Percentiles rank a stretch among this genome's conserved stretches.
phyloP scores from a whole-genome alignment of 108 stramenopile genomes.

The Asterionellopsis glacialis region DNA sequence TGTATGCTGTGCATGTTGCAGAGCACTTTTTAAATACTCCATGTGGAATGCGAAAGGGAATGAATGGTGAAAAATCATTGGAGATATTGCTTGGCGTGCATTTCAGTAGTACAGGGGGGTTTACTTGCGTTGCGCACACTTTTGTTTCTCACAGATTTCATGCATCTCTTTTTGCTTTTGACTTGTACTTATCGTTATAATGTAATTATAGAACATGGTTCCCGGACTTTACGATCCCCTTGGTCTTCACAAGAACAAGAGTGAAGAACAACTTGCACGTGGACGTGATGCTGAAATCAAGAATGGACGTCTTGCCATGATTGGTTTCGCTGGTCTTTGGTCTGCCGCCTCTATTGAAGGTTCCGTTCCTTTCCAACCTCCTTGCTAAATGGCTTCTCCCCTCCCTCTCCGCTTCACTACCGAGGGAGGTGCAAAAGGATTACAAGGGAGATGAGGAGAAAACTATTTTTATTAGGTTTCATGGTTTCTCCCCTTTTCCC shows the following conservation, averaged over 20 bases:
- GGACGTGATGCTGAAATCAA: constrained; percentile 75
- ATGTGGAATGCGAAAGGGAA: no score
- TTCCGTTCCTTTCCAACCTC: constrained; percentile 69
- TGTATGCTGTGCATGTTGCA: no score
- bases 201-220: constrained; percentile 59
- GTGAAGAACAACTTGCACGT: constrained; percentile 51
- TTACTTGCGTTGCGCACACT: no score
- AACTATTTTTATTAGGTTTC: no score
- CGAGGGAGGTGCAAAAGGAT: no score
- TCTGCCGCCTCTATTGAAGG: constrained; percentile 56
- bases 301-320: constrained; percentile 84
- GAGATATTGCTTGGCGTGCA: no score
- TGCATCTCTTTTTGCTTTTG: neutral
- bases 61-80: no score
- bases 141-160: constrained; percentile 2
- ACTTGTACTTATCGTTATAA: neutral
- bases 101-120: no score
- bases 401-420: no score
- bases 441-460: no score
- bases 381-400: constrained; percentile 40
- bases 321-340: constrained; percentile 69
- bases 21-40: no score
- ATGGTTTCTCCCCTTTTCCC: no score
- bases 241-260: constrained; percentile 48
- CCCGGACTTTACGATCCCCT: constrained; percentile 80